phyloP scores from a whole-genome alignment of 768 basidiomycete species.

The Leccinum truebloodii region DNA sequence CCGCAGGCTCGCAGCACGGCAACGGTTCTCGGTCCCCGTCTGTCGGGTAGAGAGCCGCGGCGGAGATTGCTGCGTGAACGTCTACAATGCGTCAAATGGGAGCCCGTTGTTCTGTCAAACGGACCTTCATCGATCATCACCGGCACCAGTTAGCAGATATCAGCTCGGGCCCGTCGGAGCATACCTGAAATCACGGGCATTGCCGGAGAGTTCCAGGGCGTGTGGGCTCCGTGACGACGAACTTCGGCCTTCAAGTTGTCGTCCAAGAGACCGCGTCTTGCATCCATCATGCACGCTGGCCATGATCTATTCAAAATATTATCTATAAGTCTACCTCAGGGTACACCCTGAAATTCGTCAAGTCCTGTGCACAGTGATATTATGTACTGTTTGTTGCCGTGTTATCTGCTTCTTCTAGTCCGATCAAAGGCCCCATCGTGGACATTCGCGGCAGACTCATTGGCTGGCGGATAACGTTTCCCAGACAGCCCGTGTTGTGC shows the following conservation, averaged over 20 bases:
- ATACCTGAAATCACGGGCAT: slow-evolving; percentile 2
- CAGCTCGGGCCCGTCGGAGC: slow-evolving; percentile 26
- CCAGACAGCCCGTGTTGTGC: slow-evolving; percentile 15
- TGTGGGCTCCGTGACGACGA: not conserved
- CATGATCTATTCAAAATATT: slow-evolving; percentile 13
- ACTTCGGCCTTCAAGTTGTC: slow-evolving; percentile 12
- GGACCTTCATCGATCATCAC: slow-evolving; percentile 1
- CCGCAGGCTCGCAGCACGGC: slow-evolving; percentile 7
- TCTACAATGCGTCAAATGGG: too few relatives aligned
- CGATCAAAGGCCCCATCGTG: slow-evolving; percentile 22
- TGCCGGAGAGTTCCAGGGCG: not conserved
- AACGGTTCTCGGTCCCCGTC: slow-evolving; percentile 14
- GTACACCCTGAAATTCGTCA: slow-evolving; percentile 33
- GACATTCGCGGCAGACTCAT: slow-evolving; percentile 11
- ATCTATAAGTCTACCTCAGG: slow-evolving; percentile 24
- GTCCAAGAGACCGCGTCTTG: slow-evolving; percentile 1
- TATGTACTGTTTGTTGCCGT: slow-evolving; percentile 30
- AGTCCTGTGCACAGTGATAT: slow-evolving; percentile 29
- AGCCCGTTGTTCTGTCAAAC: too few relatives aligned
- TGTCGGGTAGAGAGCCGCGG: slow-evolving; percentile 15
- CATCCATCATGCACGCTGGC: slow-evolving; percentile 8
- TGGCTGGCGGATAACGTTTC: slow-evolving; percentile 23
- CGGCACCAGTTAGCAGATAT: slow-evolving; percentile 11
- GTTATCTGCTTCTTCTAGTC: slow-evolving; percentile 24
- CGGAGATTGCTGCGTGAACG: slow-evolving; percentile 31